Conservation (phyloP, 345 rosid species). For the Hypericum perforatum region DNA sequence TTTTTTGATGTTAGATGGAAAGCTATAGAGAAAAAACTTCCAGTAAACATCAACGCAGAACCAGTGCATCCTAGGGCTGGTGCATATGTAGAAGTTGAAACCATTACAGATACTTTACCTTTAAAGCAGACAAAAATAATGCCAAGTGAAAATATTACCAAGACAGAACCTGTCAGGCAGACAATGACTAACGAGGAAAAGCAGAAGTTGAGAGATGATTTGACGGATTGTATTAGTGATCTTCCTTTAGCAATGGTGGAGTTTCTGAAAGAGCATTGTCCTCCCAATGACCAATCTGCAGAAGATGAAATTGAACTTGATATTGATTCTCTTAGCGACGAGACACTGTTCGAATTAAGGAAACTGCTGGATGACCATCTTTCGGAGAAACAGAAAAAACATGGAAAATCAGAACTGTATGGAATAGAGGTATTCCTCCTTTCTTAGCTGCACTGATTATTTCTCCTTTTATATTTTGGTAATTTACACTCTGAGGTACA, state of each 20-base stretch:
- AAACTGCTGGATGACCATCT: constrained; percentile 67
- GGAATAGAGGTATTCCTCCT: constrained; percentile 61
- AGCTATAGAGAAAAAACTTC: constrained; percentile 65
- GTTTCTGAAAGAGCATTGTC: constrained; percentile 59
- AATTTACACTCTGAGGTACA: constrained; percentile 1
- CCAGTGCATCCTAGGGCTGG: constrained; percentile 22
- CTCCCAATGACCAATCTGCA: constrained; percentile 34
- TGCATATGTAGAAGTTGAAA: constrained; percentile 26
- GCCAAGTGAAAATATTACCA: constrained; percentile 24
- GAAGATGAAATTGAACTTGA: constrained; percentile 90
- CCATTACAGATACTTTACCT: constrained; percentile 16
- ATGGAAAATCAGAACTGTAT: constrained; percentile 44
- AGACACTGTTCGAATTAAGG: constrained; percentile 50
- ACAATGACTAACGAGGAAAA: constrained; percentile 51
- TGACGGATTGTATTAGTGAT: constrained; percentile 49
- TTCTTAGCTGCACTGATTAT: constrained; percentile 6
- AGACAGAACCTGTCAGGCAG: constrained; percentile 31
- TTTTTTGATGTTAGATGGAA: constrained; percentile 75
- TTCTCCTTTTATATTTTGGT: neutral
- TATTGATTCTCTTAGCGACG: constrained; percentile 56
- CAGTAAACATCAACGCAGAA: constrained; percentile 16
- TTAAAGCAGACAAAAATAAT: constrained; percentile 32
- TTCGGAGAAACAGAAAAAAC: constrained; percentile 39
- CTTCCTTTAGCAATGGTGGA: constrained; percentile 65
- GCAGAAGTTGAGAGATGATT: constrained; percentile 39